phyloP scores from a whole-genome alignment of 1,284 basidiomycete genomes.

The Somion occarium region DNA sequence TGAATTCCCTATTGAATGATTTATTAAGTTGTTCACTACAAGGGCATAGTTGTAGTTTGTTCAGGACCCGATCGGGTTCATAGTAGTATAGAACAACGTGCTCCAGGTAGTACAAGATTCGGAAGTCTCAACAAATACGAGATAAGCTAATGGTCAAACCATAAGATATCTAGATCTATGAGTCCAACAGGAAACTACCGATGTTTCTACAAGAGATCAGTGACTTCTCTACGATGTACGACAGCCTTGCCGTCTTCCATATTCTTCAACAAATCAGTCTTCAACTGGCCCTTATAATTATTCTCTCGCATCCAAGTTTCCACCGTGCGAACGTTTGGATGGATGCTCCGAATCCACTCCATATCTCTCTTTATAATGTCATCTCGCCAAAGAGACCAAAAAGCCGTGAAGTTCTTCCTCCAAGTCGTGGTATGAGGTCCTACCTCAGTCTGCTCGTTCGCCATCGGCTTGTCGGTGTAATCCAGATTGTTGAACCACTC shows the following conservation, averaged over 20 bases:
- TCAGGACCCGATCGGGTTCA: too few relatives aligned
- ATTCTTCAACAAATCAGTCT: constrained; percentile 13
- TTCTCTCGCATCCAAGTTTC: constrained; percentile 15
- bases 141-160: too few relatives aligned
- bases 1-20: too few relatives aligned
- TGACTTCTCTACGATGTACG: constrained; percentile 19
- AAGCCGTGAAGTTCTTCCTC: constrained; percentile 33
- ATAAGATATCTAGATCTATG: too few relatives aligned
- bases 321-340: constrained; percentile 23
- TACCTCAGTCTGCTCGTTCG: constrained; percentile 9
- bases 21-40: too few relatives aligned
- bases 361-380: constrained; percentile 36
- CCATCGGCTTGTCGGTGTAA: constrained; percentile 29
- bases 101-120: too few relatives aligned
- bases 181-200: too few relatives aligned
- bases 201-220: too few relatives aligned
- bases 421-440: constrained; percentile 28
- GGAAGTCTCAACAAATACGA: too few relatives aligned
- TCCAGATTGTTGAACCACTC: constrained; percentile 31
- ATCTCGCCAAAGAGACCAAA: constrained; percentile 35
- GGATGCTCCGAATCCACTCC: constrained; percentile 33
- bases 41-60: too few relatives aligned
- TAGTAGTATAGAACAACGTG: too few relatives aligned
- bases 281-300: constrained; percentile 11
- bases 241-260: constrained; percentile 14